Evolutionary conservation across 2,329 filamentous ascomycete species (phyloP), one percentile per base, ranked within the genome.

Genomic region (Nothopassalora personata): DNA sequence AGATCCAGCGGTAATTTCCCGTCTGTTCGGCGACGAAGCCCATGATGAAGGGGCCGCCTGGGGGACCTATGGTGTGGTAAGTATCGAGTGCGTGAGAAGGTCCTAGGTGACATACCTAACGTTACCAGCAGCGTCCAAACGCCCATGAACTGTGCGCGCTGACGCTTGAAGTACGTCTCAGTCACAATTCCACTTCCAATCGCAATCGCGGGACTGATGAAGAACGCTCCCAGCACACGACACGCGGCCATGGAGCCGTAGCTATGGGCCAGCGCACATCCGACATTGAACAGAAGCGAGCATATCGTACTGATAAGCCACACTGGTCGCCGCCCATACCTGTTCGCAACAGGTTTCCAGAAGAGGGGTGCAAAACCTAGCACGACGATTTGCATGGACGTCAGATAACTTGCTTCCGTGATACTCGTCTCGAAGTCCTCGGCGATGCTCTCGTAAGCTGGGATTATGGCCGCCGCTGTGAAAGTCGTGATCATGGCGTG

Each of bases 101-200:
- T 9, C 7, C 13, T 18, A 23, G 49, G 11, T 5, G 28, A 54
- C 28, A 28, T 59, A 34, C 80, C 80, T 10, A 82, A 58, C 0
- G 80, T 82, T 13, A 82, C 70, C 68, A 82, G 73, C 30, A 76
- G 64, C 1, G 81, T 83, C 82, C 82, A 83, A n/a, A 83, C 72
- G 30, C 82, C 82, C 78, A 84, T 83, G 53, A 80, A 82, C 52
- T 74, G 75, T 5, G 76, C 82, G 23, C 82, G 72, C 50, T 84
- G 79, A 31, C 77, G 77, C 66, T 79, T 80, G 71, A 84, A 85
- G 60, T 82, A 84, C 1, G 79, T 82, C 65, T 85, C 82, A 15
- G 80, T 78, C 3, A 85, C 82, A 8, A 85, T 80, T 0, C 76
- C 82, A 66, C 80, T 83, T 27, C 82, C 82, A 53, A 84, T 81